These are phyloP conservation scores for Pistacia atlantica DNA, from an alignment of 345 rosid species.

Conservation along the genomic window DNA sequence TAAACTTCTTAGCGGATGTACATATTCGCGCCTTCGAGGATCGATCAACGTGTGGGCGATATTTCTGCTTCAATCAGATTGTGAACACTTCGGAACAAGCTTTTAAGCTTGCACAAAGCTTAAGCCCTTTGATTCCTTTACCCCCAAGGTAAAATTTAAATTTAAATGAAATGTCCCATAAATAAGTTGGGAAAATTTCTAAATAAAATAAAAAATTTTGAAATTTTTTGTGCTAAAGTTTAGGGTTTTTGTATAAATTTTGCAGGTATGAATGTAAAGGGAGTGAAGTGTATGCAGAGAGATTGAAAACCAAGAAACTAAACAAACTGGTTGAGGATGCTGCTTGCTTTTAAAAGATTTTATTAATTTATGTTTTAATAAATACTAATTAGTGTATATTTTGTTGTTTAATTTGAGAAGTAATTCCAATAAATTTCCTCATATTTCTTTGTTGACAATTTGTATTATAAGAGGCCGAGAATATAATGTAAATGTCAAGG, in stretches of 20 bases:
- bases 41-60: conserved; percentile 64
- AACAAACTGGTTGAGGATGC: conserved; percentile 63
- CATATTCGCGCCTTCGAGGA: conserved; percentile 76
- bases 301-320: conserved; percentile 67
- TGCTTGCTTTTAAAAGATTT: conserved; percentile 32
- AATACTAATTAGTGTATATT: background rate
- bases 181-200: background rate
- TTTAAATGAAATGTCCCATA: background rate
- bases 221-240: background rate
- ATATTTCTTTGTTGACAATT: no score
- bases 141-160: conserved; percentile 51
- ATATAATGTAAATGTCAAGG: no score
- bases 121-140: conserved; percentile 67
- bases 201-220: no score
- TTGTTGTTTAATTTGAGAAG: background rate
- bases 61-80: conserved; percentile 76
- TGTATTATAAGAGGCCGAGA: no score
- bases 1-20: conserved; percentile 61
- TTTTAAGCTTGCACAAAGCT: conserved; percentile 51
- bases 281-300: conserved; percentile 55
- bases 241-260: background rate
- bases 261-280: conserved; percentile 63
- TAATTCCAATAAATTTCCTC: background rate
- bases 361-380: conserved; percentile 1
- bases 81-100: conserved; percentile 66